Evolutionary conservation across 139 green algal species (phyloP).

Genomic region (Pseudopediastrum boryanum): DNA sequence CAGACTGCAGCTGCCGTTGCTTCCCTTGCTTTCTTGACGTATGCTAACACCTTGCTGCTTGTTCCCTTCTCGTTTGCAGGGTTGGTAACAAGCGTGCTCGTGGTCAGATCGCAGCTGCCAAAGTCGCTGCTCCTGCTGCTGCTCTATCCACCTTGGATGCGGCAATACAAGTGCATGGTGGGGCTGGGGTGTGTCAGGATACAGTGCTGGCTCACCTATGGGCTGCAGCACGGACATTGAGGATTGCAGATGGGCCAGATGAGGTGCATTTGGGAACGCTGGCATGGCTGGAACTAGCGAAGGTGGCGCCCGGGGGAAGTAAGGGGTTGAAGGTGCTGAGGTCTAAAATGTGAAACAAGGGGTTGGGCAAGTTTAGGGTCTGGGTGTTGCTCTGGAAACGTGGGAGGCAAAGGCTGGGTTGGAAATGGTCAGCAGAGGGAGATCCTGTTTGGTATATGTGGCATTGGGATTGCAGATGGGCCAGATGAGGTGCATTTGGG

Average conservation of each 20-base stretch:
- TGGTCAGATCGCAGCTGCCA: slow-evolving; percentile 86
- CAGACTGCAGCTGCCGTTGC: too few relatives aligned
- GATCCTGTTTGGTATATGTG: too few relatives aligned
- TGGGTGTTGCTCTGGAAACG: too few relatives aligned
- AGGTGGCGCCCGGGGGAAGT: too few relatives aligned
- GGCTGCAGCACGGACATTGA: slow-evolving; percentile 85
- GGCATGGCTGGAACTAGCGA: slow-evolving; percentile 84
- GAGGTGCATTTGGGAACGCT: slow-evolving; percentile 96
- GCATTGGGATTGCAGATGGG: slow-evolving; percentile 96
- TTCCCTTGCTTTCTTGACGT: too few relatives aligned
- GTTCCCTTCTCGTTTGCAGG: too few relatives aligned
- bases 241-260: slow-evolving; percentile 96
- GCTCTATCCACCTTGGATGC: slow-evolving; percentile 82
- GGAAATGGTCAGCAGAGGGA: too few relatives aligned
- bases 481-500: slow-evolving; percentile 96
- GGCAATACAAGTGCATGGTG: slow-evolving; percentile 91
- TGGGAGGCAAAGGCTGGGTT: too few relatives aligned
- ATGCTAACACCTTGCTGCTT: too few relatives aligned
- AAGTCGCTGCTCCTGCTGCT: slow-evolving; percentile 83
- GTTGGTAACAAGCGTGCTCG: slow-evolving; percentile 85
- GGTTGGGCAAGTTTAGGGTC: too few relatives aligned
- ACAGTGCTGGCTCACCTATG: slow-evolving; percentile 86
- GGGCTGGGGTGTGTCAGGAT: slow-evolving; percentile 83
- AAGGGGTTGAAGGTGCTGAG: too few relatives aligned
- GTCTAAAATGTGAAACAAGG: too few relatives aligned